Base-by-base conservation (phyloP, 192 early-diverging fungal genomes). In the Coemansia sp. region DNA sequence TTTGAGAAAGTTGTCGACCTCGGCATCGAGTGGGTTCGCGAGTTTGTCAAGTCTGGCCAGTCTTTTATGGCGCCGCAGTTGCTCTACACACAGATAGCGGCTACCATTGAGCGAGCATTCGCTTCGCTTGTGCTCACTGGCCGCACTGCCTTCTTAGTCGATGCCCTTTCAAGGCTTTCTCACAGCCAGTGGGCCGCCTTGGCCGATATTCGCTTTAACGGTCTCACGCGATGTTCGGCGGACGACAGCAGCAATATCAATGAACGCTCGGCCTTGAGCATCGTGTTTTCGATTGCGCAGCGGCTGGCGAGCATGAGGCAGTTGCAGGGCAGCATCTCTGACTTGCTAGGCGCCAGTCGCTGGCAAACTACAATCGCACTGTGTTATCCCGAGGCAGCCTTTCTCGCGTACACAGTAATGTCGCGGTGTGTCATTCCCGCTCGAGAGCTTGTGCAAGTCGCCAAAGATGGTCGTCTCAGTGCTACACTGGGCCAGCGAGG, bases 351-450 rank as follows among this genome's bases (percentile, higher is more conserved):
- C 43, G 33, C 41, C 2, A 27, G 34, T n/a, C 9, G 57, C 31
- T 83, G 81, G 76, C 75, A 78, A 31, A 27, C 36, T 4, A 63
- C 73, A 0, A 43, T 79, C 9, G 65, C 76, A n/a, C 57, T 83
- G 64, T 70, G 81, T 53, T 70, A 36, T 27, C 76, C 81, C 0
- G 68, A 62, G 7, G 29, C 64, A 20, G 50, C 58, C 20, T 70
- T 72, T 15, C 58, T 83, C 8, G 81, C 76, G 0, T 83, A 79
- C 46, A 34, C 64, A 2, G 5, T 75, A 7, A 41, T 70, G 29
- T 27, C 47, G 15, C 70, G 64, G 64, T 83, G 75, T 38, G 15
- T 60, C 7, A 46, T 60, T n/a, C 16, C 64, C 1, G 75, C 80
- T 3, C 72, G 64, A 3, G 22, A 71, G 22, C 34, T 69, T 22